Conservation (phyloP, 2,329 filamentous ascomycete genomes). For the Arthrinium puccinioides region DNA sequence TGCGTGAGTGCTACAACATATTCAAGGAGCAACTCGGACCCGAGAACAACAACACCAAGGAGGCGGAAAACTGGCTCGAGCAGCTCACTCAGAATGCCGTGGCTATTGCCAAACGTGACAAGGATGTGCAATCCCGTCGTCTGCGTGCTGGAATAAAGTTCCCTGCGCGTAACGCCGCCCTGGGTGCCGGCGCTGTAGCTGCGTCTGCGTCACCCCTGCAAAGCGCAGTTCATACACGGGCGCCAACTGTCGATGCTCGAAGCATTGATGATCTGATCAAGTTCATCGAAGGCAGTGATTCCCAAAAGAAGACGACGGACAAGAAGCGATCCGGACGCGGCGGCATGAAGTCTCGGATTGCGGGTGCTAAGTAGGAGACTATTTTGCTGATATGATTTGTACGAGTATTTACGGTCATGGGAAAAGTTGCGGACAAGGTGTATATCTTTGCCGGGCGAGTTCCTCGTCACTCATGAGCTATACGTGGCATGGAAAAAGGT, state of each 20-base stretch:
- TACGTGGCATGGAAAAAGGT: too few species aligned
- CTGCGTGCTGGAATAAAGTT: slow-evolving; percentile 65
- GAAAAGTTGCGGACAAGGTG: too few species aligned
- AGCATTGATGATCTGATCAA: slow-evolving; percentile 90
- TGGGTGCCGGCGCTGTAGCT: slow-evolving; percentile 35
- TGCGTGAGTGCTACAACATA: slow-evolving; percentile 95
- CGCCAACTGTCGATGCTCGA: slow-evolving; percentile 57
- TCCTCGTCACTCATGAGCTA: too few species aligned
- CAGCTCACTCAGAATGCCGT: slow-evolving; percentile 95
- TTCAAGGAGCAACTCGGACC: slow-evolving; percentile 82
- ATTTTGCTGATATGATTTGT: too few species aligned
- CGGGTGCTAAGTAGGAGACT: slow-evolving; percentile 6
- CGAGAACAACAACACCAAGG: slow-evolving; percentile 95
- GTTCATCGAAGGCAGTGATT: slow-evolving; percentile 78
- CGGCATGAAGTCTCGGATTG: slow-evolving; percentile 49
- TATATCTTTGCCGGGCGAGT: too few species aligned
- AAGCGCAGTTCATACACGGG: slow-evolving; percentile 18
- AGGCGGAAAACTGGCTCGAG: slow-evolving; percentile 93
- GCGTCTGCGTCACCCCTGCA: slow-evolving; percentile 24
- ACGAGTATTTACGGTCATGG: too few species aligned
- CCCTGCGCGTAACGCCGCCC: slow-evolving; percentile 54
- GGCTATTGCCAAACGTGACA: slow-evolving; percentile 86
- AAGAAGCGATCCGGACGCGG: slow-evolving; percentile 49
- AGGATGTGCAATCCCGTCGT: slow-evolving; percentile 71
- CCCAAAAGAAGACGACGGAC: slow-evolving; percentile 37